Conservation (phyloP, 225 moss, liverwort and hornwort species). For the Thuidium tamariscinum region DNA sequence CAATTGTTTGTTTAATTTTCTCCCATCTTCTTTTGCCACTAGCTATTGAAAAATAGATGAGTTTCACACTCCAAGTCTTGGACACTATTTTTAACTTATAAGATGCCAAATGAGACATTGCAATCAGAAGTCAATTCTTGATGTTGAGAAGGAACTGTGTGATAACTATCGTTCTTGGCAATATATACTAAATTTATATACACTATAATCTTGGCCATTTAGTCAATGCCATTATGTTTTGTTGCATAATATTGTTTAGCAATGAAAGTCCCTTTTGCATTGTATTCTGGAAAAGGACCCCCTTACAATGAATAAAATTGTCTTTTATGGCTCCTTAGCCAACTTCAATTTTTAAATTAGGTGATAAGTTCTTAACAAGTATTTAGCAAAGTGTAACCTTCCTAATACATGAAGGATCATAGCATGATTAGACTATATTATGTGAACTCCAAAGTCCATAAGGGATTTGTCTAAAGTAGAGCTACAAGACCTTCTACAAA, state of each 20-base stretch:
- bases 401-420: neutral
- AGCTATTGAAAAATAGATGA: too few relatives aligned
- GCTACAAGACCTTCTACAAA: neutral
- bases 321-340: neutral
- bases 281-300: fast-evolving
- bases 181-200: neutral
- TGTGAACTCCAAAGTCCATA: fast-evolving
- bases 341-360: neutral
- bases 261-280: neutral
- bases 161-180: neutral
- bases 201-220: neutral
- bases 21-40: too few relatives aligned
- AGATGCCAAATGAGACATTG: too few relatives aligned
- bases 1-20: too few relatives aligned
- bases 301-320: fast-evolving
- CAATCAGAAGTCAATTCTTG: too few relatives aligned
- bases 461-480: neutral
- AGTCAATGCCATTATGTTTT: neutral
- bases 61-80: too few relatives aligned
- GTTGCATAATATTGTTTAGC: neutral
- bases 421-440: neutral
- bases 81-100: too few relatives aligned
- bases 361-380: fast-evolving
- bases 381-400: neutral
- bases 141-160: too few relatives aligned